Conservation (phyloP, 768 basidiomycete species). For the Mycena crocata region DNA sequence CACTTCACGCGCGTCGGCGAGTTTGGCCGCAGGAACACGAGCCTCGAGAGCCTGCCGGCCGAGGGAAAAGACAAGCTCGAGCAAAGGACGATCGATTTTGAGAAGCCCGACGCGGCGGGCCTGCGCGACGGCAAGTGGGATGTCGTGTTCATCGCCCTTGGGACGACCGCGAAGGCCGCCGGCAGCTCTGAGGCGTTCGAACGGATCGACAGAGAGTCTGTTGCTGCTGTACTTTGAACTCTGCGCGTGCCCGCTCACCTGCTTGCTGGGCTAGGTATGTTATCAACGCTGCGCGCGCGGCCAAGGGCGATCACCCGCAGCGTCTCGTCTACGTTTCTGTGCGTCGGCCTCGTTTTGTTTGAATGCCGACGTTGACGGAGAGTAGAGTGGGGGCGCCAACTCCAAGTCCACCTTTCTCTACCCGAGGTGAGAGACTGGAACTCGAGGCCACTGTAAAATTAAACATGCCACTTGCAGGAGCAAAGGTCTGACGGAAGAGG, state of each 20-base stretch:
- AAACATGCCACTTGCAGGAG: slow-evolving; percentile 53
- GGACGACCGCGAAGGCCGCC: slow-evolving; percentile 70
- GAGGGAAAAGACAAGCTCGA: slow-evolving; percentile 70
- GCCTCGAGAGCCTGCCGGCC: slow-evolving; percentile 51
- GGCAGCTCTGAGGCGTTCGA: slow-evolving; percentile 76
- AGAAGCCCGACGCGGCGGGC: slow-evolving; percentile 65
- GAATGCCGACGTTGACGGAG: background rate
- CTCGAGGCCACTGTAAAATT: background rate
- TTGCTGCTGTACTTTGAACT: background rate
- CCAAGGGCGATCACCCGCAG: slow-evolving; percentile 64
- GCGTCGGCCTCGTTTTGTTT: slow-evolving; percentile 27
- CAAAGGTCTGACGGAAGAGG: slow-evolving; percentile 82
- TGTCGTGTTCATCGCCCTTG: slow-evolving; percentile 81
- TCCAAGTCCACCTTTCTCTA: slow-evolving; percentile 65
- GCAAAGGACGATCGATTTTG: slow-evolving; percentile 77
- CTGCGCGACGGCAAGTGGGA: slow-evolving; percentile 74
- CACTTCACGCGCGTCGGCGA: slow-evolving; percentile 72
- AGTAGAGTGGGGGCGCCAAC: slow-evolving; percentile 62
- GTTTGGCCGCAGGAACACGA: slow-evolving; percentile 73
- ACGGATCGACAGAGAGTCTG: slow-evolving; percentile 80
- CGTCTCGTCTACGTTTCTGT: slow-evolving; percentile 80
- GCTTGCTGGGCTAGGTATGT: slow-evolving; percentile 65
- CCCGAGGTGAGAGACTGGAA: slow-evolving; percentile 47
- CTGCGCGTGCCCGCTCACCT: background rate
- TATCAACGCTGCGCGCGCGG: slow-evolving; percentile 76